Base-by-base conservation (phyloP, 352 stramenopile species). In the Peronospora tabacina region DNA sequence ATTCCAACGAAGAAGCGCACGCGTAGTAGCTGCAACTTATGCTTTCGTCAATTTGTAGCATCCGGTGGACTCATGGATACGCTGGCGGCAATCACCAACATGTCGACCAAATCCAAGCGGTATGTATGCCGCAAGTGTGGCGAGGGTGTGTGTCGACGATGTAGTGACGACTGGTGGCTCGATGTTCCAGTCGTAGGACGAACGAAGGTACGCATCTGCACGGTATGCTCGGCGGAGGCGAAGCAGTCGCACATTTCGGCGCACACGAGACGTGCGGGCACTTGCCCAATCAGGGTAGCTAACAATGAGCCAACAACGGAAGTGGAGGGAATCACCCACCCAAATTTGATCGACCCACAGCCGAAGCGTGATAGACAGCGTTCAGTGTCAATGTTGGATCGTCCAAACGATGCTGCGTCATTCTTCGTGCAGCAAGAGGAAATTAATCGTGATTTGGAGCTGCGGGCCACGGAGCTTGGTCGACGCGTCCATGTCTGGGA, bases 201-300 rank as follows among this genome's bases (percentile, higher is more conserved):
- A 17, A 87, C 72, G 10, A 84, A 86, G 53, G 75, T 93, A 35
- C 74, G 82, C 1, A 93, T 93, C 26, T 93, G 82, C 44, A 93
- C 79, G 0, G 74, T 90, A 20, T 93, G 82, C 52, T 89, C 82
- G 7, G 77, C 75, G 2, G 76, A 83, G 20, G 76, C 79, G 2
- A 75, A 82, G 20, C 68, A 70, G 32, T 82, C 70, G 48, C 76
- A 88, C 39, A 66, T 61, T 46, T 52, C 57, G 15, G 62, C 57
- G 15, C 59, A 57, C 35, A 68, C 57, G 17, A 51, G 50, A 9
- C 61, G 42, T 30, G 61, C 53, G 2, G 50, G 55, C 22, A 63
- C 44, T 12, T 62, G 39, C 19, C 48, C 49, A 19, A 49, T 64
- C 10, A 55, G 29, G 17, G 32, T 35, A 15, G 11, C 24, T 28